Evolutionary conservation across 2,329 filamentous ascomycete species (phyloP).

Genomic region (Aspergillus neoniger): DNA sequence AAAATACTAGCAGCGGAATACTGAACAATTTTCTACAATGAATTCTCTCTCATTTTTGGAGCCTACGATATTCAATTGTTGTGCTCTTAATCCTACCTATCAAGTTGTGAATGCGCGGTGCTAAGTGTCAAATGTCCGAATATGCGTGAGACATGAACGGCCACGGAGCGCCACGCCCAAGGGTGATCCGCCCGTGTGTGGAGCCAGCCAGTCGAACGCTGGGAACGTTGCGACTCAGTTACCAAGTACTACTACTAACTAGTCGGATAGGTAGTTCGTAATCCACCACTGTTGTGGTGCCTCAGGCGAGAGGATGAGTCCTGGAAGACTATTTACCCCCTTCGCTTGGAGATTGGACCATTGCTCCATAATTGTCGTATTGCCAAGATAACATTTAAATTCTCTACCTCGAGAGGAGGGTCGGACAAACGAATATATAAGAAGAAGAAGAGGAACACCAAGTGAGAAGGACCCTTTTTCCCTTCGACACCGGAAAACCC

Average conservation of each 20-base stretch:
- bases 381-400: not conserved
- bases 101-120: too few species aligned
- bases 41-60: too few species aligned
- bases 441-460: not conserved
- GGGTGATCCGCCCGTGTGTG: slow-evolving; percentile 5
- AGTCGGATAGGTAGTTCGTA: not conserved
- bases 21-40: too few species aligned
- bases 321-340: not conserved
- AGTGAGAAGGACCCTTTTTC: too few species aligned
- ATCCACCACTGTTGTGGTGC: not conserved
- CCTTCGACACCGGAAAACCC: too few species aligned
- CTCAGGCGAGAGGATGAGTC: too few species aligned
- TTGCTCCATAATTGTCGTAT: not conserved
- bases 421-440: not conserved
- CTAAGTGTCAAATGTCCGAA: slow-evolving; percentile 4
- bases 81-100: not conserved
- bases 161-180: slow-evolving; percentile 2
- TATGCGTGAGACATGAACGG: slow-evolving; percentile 10
- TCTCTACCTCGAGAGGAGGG: not conserved
- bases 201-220: slow-evolving; percentile 3
- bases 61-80: not conserved
- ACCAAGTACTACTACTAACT: too few species aligned
- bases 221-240: not conserved
- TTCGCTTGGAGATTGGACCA: not conserved
- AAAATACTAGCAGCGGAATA: not conserved